Percentiles rank a stretch among this genome's conserved stretches.
phyloP scores from a whole-genome alignment of 1,139 yeast species.

The Pichia kudriavzevii region DNA sequence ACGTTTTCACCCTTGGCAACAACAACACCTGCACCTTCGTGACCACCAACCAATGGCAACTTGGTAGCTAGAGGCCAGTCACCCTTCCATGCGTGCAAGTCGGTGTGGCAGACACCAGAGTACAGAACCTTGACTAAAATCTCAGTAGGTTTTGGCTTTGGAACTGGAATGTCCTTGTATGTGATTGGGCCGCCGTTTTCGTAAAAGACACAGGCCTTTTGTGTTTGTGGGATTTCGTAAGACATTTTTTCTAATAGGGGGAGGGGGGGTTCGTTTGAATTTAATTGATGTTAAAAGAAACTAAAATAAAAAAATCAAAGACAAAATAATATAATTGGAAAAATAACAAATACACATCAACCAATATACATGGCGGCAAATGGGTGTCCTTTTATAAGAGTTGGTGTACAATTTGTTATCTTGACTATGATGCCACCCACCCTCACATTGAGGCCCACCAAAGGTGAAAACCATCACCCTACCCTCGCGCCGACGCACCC shows the following conservation, averaged over 20 bases:
- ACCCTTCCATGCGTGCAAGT: constrained; percentile 74
- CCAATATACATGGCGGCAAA: no score
- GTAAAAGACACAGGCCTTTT: constrained; percentile 40
- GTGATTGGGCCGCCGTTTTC: constrained; percentile 41
- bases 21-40: constrained; percentile 78
- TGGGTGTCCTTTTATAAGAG: no score
- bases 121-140: constrained; percentile 58
- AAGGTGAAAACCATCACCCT: no score
- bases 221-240: constrained; percentile 33
- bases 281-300: no score
- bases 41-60: constrained; percentile 72
- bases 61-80: constrained; percentile 66
- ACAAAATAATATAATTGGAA: no score
- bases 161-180: constrained; percentile 60
- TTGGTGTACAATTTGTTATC: no score
- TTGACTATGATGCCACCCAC: no score
- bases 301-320: no score
- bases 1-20: constrained; percentile 64
- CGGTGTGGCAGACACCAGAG: constrained; percentile 77
- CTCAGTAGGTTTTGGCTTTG: constrained; percentile 61
- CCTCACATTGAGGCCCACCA: no score
- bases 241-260: constrained; percentile 4
- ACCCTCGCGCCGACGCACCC: no score
- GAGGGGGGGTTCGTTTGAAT: no score
- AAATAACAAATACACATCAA: no score